phyloP scores from a whole-genome alignment of 208 protist species.

The Leishmania amazonensis region DNA sequence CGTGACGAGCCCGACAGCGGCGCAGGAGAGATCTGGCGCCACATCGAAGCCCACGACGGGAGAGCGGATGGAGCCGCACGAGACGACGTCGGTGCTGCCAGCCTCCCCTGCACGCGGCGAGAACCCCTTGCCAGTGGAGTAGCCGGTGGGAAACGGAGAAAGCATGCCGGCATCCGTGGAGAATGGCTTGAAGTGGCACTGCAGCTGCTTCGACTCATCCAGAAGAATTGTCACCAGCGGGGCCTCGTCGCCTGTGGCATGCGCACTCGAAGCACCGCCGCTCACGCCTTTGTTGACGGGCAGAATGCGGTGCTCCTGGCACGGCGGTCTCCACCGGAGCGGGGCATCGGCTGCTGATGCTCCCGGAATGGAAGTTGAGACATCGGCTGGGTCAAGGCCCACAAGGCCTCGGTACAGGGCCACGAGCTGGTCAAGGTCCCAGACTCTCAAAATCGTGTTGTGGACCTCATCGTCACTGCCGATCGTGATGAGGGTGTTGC shows the following conservation, averaged over 20 bases:
- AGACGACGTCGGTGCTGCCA: slow-evolving; percentile 17
- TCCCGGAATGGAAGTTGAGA: background rate
- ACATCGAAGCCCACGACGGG: slow-evolving; percentile 86
- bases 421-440: slow-evolving; percentile 47
- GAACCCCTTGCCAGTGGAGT: background rate
- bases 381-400: background rate
- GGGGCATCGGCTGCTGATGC: slow-evolving; percentile 5
- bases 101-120: background rate
- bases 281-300: slow-evolving; percentile 23
- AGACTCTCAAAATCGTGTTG: slow-evolving; percentile 61
- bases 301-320: slow-evolving; percentile 53
- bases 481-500: slow-evolving; percentile 75
- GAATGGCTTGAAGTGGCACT: slow-evolving; percentile 15
- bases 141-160: background rate
- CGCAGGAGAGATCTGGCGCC: slow-evolving; percentile 75
- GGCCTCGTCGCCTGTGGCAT: slow-evolving; percentile 3
- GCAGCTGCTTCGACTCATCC: slow-evolving; percentile 21
- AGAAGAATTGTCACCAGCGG: slow-evolving; percentile 24
- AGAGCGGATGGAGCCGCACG: slow-evolving; percentile 35
- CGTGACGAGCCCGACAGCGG: slow-evolving; percentile 86
- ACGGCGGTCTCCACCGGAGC: slow-evolving; percentile 37
- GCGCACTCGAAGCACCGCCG: background rate
- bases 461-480: slow-evolving; percentile 73
- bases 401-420: slow-evolving; percentile 24
- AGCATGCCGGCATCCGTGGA: background rate